Evolutionary conservation across 805 yeast species (phyloP).

Genomic region (Myxozyma monticola): DNA sequence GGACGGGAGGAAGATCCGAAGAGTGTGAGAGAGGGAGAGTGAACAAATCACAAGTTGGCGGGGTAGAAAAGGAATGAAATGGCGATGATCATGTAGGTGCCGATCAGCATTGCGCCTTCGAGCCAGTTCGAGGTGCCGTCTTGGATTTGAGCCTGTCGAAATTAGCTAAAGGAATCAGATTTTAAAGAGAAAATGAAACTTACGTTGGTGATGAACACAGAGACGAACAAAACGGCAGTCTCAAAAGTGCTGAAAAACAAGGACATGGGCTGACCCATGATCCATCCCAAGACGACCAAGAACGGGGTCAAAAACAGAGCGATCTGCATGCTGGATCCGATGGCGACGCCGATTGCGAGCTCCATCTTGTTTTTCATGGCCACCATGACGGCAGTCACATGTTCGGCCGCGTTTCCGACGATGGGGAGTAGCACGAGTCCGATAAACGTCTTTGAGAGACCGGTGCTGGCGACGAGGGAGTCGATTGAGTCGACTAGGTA

Average conservation of each 20-base stretch:
- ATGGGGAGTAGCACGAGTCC: constrained; percentile 93
- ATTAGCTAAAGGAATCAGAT: background rate
- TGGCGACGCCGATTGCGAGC: constrained; percentile 93
- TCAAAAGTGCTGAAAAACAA: constrained; percentile 89
- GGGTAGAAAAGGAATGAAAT: constrained; percentile 90
- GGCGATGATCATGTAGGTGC: constrained; percentile 84
- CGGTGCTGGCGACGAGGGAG: constrained; percentile 76
- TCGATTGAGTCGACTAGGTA: constrained; percentile 92
- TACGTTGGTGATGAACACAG: constrained; percentile 78
- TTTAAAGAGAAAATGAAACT: constrained; percentile 43
- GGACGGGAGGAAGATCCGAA: too few species aligned
- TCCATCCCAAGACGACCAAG: constrained; percentile 94
- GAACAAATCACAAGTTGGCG: too few species aligned
- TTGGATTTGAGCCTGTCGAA: constrained; percentile 47
- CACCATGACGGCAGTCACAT: constrained; percentile 92
- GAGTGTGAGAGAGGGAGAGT: too few species aligned
- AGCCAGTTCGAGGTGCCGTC: constrained; percentile 98
- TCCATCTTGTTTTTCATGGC: constrained; percentile 98
- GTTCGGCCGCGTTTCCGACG: constrained; percentile 98
- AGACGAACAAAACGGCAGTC: constrained; percentile 85
- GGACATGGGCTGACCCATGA: constrained; percentile 85
- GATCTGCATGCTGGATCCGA: constrained; percentile 93
- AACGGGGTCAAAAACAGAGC: constrained; percentile 95
- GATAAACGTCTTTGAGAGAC: constrained; percentile 90
- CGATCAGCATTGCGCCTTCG: constrained; percentile 89